Base-by-base conservation (phyloP, 2,329 filamentous ascomycete species). In the Exophiala viscosa region DNA sequence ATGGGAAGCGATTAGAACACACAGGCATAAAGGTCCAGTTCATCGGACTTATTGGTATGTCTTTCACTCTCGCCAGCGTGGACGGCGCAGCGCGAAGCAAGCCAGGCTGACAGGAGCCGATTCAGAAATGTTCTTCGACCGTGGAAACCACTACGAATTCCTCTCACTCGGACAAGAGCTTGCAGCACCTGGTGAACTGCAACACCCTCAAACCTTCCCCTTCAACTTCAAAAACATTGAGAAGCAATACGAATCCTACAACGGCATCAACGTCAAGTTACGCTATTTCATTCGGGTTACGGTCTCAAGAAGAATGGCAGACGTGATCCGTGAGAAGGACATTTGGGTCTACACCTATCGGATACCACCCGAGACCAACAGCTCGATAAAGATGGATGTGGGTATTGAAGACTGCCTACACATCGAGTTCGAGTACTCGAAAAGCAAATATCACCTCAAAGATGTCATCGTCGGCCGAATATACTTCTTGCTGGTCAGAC, bases 201-300 rank as follows among this genome's bases (percentile, higher is more conserved):
- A 97, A 70, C 95, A 99, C 74, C 93, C 93, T 39, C 93, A 99
- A 76, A 96, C 91, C 44, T 96, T 96, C 72, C 90, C 95, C 63
- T 99, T 99, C 83, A 95, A 96, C 77, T 99, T 99, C 83, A 97
- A 97, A 74, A 99, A 97, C 72, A 90, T 99, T 65, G 93, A 99
- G 81, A 99, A 99, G 79, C 91, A 95, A 73, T 99, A 99, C 80
- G 95, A 99, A 75, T 96, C 91, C 61, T 99, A 99, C 80, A 95
- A 96, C 70, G 93, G 93, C 68, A 99, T 99, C 83, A 99, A 99
- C 69, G 93, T 99, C 66, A 95, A 96, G 78, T 82, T 99, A 69
- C 90, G 93, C 64, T 99, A 99, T 82, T 97, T 97, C 74, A 86
- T 97, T 52, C 88, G 91, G 64, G 93, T 97, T 63, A 99, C 93